Percentiles rank a stretch among this genome's conserved stretches.
phyloP scores from a whole-genome alignment of 202 grass and related monocot genomes.

The Schoenoplectus triqueter region DNA sequence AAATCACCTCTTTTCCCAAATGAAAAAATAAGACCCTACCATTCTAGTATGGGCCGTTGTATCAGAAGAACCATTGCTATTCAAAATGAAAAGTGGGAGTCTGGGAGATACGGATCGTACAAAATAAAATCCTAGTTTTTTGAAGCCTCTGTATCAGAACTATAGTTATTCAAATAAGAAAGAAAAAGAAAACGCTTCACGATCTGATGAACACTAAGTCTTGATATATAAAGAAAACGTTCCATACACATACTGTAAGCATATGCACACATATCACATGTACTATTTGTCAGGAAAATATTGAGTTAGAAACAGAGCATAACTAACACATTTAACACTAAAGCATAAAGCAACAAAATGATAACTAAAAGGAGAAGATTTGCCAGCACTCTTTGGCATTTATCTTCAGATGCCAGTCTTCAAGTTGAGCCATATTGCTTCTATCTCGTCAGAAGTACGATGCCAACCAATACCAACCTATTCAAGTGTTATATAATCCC shows the following conservation, averaged over 20 bases:
- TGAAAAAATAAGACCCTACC: too few relatives aligned
- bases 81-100: too few relatives aligned
- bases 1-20: background rate
- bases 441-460: background rate
- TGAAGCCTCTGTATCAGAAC: background rate
- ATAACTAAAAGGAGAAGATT: background rate
- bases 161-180: background rate
- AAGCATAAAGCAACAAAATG: background rate
- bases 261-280: background rate
- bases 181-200: background rate
- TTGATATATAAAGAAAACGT: background rate
- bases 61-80: too few relatives aligned
- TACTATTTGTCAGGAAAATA: background rate
- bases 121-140: background rate
- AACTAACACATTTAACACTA: background rate
- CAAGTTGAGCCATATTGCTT: background rate
- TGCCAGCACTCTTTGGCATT: background rate
- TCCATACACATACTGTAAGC: background rate
- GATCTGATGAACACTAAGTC: background rate
- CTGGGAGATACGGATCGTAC: too few relatives aligned
- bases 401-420: background rate
- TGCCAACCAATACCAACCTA: background rate
- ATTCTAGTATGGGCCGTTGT: too few relatives aligned
- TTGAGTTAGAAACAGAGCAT: background rate
- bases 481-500: slow-evolving; percentile 12